Evolutionary conservation across 768 basidiomycete genomes (phyloP).

Genomic region (Grammothele lineata): DNA sequence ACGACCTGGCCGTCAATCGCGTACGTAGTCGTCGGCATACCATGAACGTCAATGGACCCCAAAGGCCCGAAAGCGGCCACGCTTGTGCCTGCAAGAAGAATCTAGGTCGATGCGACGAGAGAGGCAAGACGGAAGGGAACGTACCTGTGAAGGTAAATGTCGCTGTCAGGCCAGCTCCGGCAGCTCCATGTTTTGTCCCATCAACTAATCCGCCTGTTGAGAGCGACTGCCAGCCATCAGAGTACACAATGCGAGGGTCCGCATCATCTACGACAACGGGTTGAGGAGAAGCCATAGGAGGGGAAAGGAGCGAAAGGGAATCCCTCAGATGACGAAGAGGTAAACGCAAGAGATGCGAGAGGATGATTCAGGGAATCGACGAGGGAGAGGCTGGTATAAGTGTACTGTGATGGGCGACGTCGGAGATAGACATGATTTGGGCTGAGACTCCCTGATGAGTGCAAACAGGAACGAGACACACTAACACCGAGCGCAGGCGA

Average conservation of each 20-base stretch:
- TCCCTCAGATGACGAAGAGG: no score
- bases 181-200: neutral
- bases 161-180: neutral
- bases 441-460: no score
- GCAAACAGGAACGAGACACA: no score
- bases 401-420: no score
- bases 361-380: no score
- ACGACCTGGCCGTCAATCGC: neutral
- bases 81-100: neutral
- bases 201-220: neutral
- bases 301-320: no score
- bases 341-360: no score
- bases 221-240: neutral
- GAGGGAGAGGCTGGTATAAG: no score
- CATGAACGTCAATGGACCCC: neutral
- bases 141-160: neutral
- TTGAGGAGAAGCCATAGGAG: no score
- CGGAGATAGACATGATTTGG: no score
- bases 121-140: neutral
- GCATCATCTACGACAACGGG: neutral
- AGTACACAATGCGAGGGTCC: neutral
- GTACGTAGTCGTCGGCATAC: neutral
- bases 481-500: no score
- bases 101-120: neutral
- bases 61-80: neutral